A percentile compares a stretch with the other conserved stretches of the same genome.
These are phyloP conservation scores for Ascochyta clinopodiicola DNA, from an alignment of 2,329 filamentous ascomycete genomes.

Conservation along the genomic window DNA sequence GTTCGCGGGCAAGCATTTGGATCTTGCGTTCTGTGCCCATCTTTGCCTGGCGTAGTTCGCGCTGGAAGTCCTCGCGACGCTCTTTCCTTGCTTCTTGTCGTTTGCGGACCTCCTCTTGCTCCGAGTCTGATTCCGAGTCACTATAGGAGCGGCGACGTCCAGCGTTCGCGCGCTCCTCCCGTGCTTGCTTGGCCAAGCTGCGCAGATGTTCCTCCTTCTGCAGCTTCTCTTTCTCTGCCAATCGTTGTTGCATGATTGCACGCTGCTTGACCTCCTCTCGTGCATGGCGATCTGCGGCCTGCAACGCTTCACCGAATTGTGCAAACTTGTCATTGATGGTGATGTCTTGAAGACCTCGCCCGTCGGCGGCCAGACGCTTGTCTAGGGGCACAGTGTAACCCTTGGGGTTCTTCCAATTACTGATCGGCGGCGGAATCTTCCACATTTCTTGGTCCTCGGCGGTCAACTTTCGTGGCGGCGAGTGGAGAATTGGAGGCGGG, in stretches of 20 bases:
- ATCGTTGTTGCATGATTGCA: slow-evolving; percentile 90
- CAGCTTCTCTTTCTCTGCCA: slow-evolving; percentile 95
- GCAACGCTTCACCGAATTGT: slow-evolving; percentile 91
- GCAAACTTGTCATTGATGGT: slow-evolving; percentile 99
- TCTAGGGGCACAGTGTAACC: slow-evolving; percentile 96
- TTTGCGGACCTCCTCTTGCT: slow-evolving; percentile 75
- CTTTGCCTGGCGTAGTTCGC: slow-evolving; percentile 87
- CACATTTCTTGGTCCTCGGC: slow-evolving; percentile 97
- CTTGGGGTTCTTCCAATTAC: slow-evolving; percentile 99
- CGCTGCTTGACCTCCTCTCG: slow-evolving; percentile 94
- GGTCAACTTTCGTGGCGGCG: slow-evolving; percentile 90
- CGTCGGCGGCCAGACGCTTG: slow-evolving; percentile 93
- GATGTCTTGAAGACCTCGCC: slow-evolving; percentile 87
- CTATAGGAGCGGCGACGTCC: slow-evolving; percentile 50
- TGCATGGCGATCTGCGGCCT: slow-evolving; percentile 92
- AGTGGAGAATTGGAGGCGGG: slow-evolving; percentile 93
- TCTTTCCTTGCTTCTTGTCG: slow-evolving; percentile 80
- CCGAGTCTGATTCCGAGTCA: slow-evolving; percentile 55
- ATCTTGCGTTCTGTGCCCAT: slow-evolving; percentile 94
- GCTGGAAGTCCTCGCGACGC: slow-evolving; percentile 79
- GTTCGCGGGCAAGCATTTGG: slow-evolving; percentile 91
- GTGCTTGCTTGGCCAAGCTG: slow-evolving; percentile 85
- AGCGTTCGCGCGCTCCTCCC: slow-evolving; percentile 74
- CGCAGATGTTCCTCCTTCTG: slow-evolving; percentile 94
- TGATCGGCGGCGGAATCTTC: slow-evolving; percentile 89